Evolutionary conservation across 140 eudicot genomes (phyloP).

Genomic region (Oenanthe javanica): DNA sequence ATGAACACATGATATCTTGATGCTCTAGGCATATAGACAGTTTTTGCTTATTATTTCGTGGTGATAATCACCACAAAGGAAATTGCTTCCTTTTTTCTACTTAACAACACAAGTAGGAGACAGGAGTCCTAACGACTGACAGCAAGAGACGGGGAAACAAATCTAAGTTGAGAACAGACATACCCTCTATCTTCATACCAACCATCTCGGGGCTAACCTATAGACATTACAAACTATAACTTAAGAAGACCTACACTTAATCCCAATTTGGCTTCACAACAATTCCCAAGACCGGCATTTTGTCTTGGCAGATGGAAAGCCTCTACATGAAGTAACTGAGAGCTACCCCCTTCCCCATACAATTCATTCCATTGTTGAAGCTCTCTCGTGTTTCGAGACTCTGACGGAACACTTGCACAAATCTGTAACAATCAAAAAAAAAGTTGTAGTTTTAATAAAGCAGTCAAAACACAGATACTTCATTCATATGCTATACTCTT

Average conservation of each 20-base stretch:
- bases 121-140: too few species aligned
- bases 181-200: too few species aligned
- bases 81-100: too few species aligned
- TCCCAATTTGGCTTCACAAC: slow-evolving; percentile 29
- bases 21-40: too few species aligned
- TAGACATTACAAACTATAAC: slow-evolving; percentile 13
- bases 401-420: slow-evolving; percentile 77
- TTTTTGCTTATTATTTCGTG: too few species aligned
- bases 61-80: too few species aligned
- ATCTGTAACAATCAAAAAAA: slow-evolving; percentile 34
- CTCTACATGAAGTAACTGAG: slow-evolving; percentile 67
- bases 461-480: neutral
- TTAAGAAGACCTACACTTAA: slow-evolving; percentile 32
- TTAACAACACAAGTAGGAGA: too few species aligned
- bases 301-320: slow-evolving; percentile 7
- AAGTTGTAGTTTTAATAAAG: neutral
- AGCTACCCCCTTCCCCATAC: slow-evolving; percentile 77
- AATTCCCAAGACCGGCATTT: neutral
- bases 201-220: slow-evolving; percentile 30
- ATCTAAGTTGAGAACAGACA: too few species aligned
- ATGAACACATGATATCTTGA: too few species aligned
- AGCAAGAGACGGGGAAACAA: too few species aligned
- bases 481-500: slow-evolving; percentile 1
- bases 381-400: slow-evolving; percentile 68
- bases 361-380: slow-evolving; percentile 77